A percentile compares a stretch with the other conserved stretches of the same genome.
phyloP scores from a whole-genome alignment of 2,329 filamentous ascomycete species.

The Verticillium nonalfalfae region DNA sequence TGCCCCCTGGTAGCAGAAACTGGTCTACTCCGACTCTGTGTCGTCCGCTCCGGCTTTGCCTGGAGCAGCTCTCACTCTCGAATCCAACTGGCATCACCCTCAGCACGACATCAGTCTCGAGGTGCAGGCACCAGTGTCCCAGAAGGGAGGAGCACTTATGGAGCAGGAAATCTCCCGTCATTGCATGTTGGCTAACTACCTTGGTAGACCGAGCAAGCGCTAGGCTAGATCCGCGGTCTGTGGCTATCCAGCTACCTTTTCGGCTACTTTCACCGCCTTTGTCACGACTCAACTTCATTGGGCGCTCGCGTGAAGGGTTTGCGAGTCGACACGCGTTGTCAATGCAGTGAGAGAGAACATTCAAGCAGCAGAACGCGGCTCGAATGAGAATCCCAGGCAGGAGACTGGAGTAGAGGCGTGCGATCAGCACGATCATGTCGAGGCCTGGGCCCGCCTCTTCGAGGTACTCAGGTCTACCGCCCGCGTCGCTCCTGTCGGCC shows the following conservation, averaged over 20 bases:
- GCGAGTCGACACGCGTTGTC: not conserved
- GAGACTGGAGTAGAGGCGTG: not conserved
- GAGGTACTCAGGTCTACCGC: not conserved
- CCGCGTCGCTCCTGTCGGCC: not conserved
- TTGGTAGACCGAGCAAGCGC: not conserved
- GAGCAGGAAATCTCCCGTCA: not conserved
- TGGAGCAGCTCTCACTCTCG: not conserved
- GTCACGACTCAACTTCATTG: conserved; percentile 1
- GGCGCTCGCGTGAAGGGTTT: not conserved
- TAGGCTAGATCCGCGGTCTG: not conserved
- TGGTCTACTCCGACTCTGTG: not conserved
- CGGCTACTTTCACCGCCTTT: conserved; percentile 1
- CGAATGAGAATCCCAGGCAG: not conserved
- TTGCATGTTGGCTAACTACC: not conserved
- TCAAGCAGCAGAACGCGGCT: not conserved
- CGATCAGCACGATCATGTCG: not conserved
- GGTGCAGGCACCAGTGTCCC: not conserved
- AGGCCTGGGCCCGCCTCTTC: not conserved
- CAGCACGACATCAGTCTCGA: not conserved
- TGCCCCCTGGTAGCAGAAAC: not conserved
- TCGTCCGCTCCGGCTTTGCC: not conserved
- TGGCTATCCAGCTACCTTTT: not conserved
- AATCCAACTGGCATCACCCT: not conserved
- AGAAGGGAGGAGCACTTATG: not conserved
- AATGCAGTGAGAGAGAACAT: not conserved